phyloP scores from a whole-genome alignment of 202 grass and related monocot genomes.

The Hordeum pubiflorum region DNA sequence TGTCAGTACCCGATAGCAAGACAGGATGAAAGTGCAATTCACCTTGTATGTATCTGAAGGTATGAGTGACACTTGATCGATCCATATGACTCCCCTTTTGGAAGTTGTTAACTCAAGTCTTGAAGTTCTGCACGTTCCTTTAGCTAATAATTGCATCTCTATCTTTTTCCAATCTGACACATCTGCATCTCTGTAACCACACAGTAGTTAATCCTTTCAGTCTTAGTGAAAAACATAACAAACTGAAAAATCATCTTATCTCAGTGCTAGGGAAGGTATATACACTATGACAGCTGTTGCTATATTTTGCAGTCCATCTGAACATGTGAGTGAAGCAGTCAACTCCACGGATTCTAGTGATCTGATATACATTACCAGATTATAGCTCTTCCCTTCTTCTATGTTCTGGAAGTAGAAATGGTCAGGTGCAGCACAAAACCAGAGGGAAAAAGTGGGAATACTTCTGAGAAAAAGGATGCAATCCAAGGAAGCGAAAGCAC shows the following conservation, averaged over 20 bases:
- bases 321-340: conserved; percentile 49
- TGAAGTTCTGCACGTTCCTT: conserved; percentile 36
- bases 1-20: neutral
- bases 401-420: conserved; percentile 48
- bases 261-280: neutral
- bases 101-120: conserved; percentile 58
- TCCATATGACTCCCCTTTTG: conserved; percentile 53
- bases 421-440: neutral
- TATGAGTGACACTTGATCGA: conserved; percentile 82
- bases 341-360: conserved; percentile 41
- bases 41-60: conserved; percentile 78
- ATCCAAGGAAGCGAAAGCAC: neutral
- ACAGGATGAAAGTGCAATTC: neutral
- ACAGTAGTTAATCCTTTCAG: neutral
- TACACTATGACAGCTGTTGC: conserved; percentile 38
- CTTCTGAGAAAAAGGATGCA: neutral
- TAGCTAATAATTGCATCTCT: conserved; percentile 41
- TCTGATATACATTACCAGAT: conserved; percentile 52
- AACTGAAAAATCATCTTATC: neutral
- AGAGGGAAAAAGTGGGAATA: neutral
- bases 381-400: conserved; percentile 61
- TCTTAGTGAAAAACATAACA: neutral
- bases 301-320: conserved; percentile 35
- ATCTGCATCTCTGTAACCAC: conserved; percentile 32
- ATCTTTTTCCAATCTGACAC: conserved; percentile 51